Evolutionary conservation across 1,284 basidiomycete genomes (phyloP).

Genomic region (Schizopora paradoxa): DNA sequence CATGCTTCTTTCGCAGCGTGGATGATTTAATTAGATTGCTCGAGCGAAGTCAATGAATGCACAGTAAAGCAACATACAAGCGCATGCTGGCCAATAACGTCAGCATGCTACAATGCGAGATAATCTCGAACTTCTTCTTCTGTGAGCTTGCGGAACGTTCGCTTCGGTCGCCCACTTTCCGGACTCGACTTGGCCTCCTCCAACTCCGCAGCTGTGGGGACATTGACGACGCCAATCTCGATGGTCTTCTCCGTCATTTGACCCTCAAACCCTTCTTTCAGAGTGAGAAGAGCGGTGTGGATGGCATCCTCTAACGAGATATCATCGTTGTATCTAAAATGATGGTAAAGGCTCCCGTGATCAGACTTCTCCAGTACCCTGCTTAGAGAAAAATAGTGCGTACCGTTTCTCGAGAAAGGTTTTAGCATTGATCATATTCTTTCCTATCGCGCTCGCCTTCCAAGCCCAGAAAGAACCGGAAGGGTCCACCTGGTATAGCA

Average conservation of each 20-base stretch:
- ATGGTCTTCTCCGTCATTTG: conserved; percentile 99
- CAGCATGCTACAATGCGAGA: conserved; percentile 58
- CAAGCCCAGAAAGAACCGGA: conserved; percentile 99
- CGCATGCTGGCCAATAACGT: conserved; percentile 15
- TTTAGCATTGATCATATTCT: conserved; percentile 99
- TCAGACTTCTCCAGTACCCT: conserved; percentile 14
- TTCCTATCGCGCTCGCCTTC: conserved; percentile 99
- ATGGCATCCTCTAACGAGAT: conserved; percentile 99
- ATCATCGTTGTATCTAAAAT: conserved; percentile 92
- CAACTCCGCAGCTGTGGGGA: conserved; percentile 74
- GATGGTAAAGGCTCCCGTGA: conserved; percentile 15
- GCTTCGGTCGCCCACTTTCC: conserved; percentile 69
- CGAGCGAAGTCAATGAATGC: no score
- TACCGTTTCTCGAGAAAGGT: conserved; percentile 98
- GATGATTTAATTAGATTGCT: no score
- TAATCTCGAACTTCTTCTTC: conserved; percentile 96
- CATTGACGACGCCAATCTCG: conserved; percentile 94
- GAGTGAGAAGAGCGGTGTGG: conserved; percentile 95
- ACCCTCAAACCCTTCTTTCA: conserved; percentile 99
- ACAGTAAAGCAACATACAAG: conserved; percentile 23
- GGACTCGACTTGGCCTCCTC: conserved; percentile 69
- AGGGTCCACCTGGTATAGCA: conserved; percentile 97
- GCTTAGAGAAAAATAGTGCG: conserved; percentile 26
- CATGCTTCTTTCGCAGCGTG: no score
- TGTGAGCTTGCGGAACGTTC: conserved; percentile 88